A percentile compares a stretch with the other conserved stretches of the same genome.
phyloP scores from a whole-genome alignment of 352 stramenopile genomes.

The Pythium biforme region DNA sequence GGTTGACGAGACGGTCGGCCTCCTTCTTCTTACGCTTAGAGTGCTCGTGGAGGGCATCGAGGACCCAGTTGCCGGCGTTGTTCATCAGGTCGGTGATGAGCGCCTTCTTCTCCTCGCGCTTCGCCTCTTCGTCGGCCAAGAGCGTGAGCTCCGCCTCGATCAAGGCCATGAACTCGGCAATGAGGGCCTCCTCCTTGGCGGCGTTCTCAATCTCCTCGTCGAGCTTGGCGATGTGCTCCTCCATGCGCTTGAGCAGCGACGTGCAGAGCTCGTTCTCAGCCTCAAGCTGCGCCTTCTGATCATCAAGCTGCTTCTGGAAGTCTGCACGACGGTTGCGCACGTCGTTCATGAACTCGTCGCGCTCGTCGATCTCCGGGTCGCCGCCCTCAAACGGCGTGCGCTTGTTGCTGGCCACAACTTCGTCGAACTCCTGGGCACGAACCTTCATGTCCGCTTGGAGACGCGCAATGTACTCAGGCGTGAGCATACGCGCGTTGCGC shows the following conservation, averaged over 20 bases:
- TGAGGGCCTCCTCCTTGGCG: slow-evolving; percentile 65
- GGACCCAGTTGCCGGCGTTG: slow-evolving; percentile 84
- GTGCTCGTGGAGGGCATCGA: slow-evolving; percentile 81
- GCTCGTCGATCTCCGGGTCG: slow-evolving; percentile 70
- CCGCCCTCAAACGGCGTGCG: slow-evolving; percentile 73
- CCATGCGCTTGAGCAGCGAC: slow-evolving; percentile 78
- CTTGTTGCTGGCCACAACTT: slow-evolving; percentile 85
- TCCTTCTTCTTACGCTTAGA: slow-evolving; percentile 88
- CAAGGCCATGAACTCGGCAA: slow-evolving; percentile 68
- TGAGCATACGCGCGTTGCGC: slow-evolving; percentile 68
- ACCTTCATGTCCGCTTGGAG: slow-evolving; percentile 87
- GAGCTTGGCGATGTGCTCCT: slow-evolving; percentile 79
- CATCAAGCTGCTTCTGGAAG: slow-evolving; percentile 86
- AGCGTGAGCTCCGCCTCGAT: slow-evolving; percentile 77
- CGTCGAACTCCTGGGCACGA: slow-evolving; percentile 63
- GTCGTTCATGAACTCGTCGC: slow-evolving; percentile 89
- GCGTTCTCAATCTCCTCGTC: slow-evolving; percentile 79
- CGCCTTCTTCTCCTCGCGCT: slow-evolving; percentile 88
- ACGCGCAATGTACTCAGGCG: slow-evolving; percentile 81
- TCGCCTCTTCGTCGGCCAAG: slow-evolving; percentile 74
- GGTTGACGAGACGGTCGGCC: slow-evolving; percentile 79
- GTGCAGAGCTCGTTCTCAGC: slow-evolving; percentile 76
- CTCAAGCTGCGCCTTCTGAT: slow-evolving; percentile 73
- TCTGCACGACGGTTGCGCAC: slow-evolving; percentile 68
- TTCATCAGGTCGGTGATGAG: slow-evolving; percentile 85